Conservation (phyloP, 169 alveolate genomes). For the Plasmodium coatneyi region DNA sequence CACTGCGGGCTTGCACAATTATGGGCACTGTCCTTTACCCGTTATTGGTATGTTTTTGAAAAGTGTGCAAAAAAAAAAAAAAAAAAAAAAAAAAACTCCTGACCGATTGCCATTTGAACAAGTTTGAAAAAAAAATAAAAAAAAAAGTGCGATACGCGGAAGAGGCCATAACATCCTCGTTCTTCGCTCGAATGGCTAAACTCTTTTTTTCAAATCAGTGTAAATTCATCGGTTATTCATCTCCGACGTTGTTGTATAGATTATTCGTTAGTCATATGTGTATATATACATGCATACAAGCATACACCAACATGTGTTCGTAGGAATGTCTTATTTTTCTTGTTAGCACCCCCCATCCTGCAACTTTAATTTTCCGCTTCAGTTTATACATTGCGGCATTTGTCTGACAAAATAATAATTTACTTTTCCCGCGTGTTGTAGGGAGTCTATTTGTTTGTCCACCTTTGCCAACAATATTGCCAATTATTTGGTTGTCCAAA, state of each 20-base stretch:
- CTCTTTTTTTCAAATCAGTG: background rate
- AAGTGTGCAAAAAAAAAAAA: background rate
- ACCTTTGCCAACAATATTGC: background rate
- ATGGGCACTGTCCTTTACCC: background rate
- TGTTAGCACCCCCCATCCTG: background rate
- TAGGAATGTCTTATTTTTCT: background rate
- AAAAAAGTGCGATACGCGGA: background rate
- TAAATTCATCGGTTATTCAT: background rate
- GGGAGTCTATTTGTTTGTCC: background rate
- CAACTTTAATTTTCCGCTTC: background rate
- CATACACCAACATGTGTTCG: background rate
- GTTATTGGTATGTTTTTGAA: background rate
- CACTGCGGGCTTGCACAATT: background rate
- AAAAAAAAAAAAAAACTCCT: constrained; percentile 6
- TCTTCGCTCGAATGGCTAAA: background rate
- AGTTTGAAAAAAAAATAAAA: constrained; percentile 7
- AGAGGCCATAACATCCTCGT: background rate
- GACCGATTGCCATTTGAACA: background rate
- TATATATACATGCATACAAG: background rate
- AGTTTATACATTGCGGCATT: background rate
- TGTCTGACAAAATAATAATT: background rate
- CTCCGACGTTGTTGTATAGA: background rate
- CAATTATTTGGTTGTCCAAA: background rate
- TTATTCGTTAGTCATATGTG: background rate
- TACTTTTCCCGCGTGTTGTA: background rate